Percentiles rank a stretch among this genome's conserved stretches.
phyloP scores from a whole-genome alignment of 805 yeast genomes.

The Metschnikowia bowlesiae region DNA sequence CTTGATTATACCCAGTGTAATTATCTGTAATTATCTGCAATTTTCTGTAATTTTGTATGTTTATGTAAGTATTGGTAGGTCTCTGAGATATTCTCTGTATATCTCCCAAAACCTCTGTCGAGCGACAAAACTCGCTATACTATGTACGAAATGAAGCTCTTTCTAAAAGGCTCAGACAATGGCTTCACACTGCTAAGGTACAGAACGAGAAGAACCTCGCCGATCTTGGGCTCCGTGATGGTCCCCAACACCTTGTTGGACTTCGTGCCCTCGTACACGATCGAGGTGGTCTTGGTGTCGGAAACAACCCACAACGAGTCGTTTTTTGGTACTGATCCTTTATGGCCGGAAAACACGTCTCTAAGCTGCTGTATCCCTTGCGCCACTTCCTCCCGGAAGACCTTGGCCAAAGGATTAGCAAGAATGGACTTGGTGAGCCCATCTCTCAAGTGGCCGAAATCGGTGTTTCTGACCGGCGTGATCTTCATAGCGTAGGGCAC shows the following conservation, averaged over 20 bases:
- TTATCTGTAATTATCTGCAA: too few species aligned
- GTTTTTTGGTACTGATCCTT: conserved; percentile 73
- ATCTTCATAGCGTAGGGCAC: conserved; percentile 68
- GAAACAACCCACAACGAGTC: conserved; percentile 54
- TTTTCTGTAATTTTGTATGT: too few species aligned
- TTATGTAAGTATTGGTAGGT: too few species aligned
- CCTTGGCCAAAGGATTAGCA: conserved; percentile 59
- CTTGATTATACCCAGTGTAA: too few species aligned
- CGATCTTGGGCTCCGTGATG: conserved; percentile 57
- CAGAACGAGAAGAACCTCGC: conserved; percentile 66
- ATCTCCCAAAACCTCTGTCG: background rate
- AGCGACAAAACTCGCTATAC: background rate
- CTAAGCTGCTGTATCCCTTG: conserved; percentile 67
- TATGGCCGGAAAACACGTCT: conserved; percentile 50
- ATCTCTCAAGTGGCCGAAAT: conserved; percentile 82
- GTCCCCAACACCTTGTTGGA: conserved; percentile 44
- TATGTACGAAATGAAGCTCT: conserved; percentile 25
- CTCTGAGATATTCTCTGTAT: too few species aligned
- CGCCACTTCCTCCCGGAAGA: conserved; percentile 34
- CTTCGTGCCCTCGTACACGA: conserved; percentile 14
- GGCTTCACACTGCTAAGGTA: conserved; percentile 71
- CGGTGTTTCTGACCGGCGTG: conserved; percentile 86
- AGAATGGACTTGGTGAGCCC: conserved; percentile 80
- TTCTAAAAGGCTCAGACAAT: conserved; percentile 51
- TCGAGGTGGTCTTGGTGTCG: conserved; percentile 5